phyloP scores from a whole-genome alignment of 2,329 filamentous ascomycete species.

The Fusarium sp. region DNA sequence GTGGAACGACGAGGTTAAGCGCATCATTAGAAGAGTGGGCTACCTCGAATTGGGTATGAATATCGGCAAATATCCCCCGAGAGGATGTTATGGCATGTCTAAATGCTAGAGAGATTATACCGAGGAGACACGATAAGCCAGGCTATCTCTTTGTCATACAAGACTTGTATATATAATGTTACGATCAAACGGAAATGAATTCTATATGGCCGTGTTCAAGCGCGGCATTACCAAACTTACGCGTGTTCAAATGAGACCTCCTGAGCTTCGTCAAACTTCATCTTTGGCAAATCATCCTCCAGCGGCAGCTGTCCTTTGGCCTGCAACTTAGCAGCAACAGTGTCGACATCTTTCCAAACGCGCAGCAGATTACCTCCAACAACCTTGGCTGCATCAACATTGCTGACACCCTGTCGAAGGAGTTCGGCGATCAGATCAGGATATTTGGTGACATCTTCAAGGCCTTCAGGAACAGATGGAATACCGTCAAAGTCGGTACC shows the following conservation, averaged over 20 bases:
- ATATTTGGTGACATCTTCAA: slow-evolving; percentile 88
- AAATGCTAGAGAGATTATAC: background rate
- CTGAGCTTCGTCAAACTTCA: slow-evolving; percentile 18
- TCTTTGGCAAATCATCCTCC: slow-evolving; percentile 58
- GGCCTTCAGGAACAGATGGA: slow-evolving; percentile 68
- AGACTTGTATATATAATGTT: slow-evolving; percentile 46
- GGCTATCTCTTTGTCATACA: slow-evolving; percentile 39
- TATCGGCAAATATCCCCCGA: background rate
- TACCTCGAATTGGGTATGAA: background rate
- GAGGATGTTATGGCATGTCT: background rate
- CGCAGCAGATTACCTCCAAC: slow-evolving; percentile 83
- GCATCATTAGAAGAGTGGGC: background rate
- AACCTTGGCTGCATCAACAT: slow-evolving; percentile 77
- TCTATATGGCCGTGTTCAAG: slow-evolving; percentile 10
- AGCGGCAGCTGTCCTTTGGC: slow-evolving; percentile 60
- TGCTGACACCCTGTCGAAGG: slow-evolving; percentile 75
- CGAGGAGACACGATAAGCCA: background rate
- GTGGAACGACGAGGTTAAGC: slow-evolving; percentile 53
- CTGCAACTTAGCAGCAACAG: slow-evolving; percentile 73
- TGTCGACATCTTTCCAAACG: slow-evolving; percentile 84
- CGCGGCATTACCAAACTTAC: slow-evolving; percentile 1
- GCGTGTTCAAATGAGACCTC: background rate
- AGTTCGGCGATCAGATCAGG: slow-evolving; percentile 81
- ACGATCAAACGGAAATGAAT: slow-evolving; percentile 37
- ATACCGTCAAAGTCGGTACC: slow-evolving; percentile 93